A percentile compares a stretch with the other conserved stretches of the same genome.
phyloP scores from a whole-genome alignment of 441 rosid species.

The Geranium incanum region DNA sequence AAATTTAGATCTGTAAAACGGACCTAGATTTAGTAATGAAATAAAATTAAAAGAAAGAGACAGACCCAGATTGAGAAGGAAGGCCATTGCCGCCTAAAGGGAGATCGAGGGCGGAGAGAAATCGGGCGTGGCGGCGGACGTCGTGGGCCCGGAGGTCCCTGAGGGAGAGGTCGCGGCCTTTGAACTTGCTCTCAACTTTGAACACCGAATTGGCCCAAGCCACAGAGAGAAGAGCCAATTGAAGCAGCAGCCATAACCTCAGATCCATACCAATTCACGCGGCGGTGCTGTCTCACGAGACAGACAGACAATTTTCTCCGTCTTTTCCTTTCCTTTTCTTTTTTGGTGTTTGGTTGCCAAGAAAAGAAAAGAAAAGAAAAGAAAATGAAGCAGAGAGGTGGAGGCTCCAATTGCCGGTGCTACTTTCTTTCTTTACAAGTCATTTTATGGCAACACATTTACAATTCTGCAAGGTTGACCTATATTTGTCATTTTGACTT shows the following conservation, averaged over 20 bases:
- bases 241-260: conserved; percentile 16
- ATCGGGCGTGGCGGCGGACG: conserved; percentile 54
- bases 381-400: background rate
- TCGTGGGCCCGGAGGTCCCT: conserved; percentile 62
- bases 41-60: background rate
- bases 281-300: background rate
- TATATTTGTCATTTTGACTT: too few relatives aligned
- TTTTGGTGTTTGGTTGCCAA: background rate
- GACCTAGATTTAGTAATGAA: too few relatives aligned
- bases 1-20: too few relatives aligned
- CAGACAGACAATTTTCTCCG: background rate
- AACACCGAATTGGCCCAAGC: conserved; percentile 44
- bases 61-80: conserved; percentile 67
- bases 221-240: conserved; percentile 14
- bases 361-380: too few relatives aligned
- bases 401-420: background rate
- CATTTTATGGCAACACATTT: background rate
- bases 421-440: conserved; percentile 4
- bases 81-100: conserved; percentile 73
- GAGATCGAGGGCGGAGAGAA: conserved; percentile 54
- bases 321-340: background rate
- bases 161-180: conserved; percentile 39
- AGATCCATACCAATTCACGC: background rate
- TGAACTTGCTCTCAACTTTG: conserved; percentile 54
- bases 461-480: too few relatives aligned